Percentiles rank a stretch among this genome's conserved stretches.
Evolutionary conservation across 192 early-diverging fungal genomes (phyloP).

Genomic region (Dispira parvispora): DNA sequence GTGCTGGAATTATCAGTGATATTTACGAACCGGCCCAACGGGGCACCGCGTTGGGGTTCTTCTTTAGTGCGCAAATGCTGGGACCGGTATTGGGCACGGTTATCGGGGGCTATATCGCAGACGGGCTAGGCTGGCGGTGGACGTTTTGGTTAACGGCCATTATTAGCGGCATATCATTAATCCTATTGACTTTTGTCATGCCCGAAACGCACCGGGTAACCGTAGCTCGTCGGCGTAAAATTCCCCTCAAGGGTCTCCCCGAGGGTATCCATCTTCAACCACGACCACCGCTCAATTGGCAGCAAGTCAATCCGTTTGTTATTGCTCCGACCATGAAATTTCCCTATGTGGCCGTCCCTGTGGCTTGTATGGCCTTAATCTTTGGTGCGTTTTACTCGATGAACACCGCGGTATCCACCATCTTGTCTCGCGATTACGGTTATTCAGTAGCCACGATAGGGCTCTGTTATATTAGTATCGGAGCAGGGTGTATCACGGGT

Average conservation of each 20-base stretch:
- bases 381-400: slow-evolving; percentile 35
- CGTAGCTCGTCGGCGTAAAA: slow-evolving; percentile 15
- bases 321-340: not conserved
- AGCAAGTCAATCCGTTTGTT: not conserved
- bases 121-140: slow-evolving; percentile 32
- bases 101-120: slow-evolving; percentile 31
- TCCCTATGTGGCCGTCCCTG: not conserved
- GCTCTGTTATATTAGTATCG: slow-evolving; percentile 25
- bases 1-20: slow-evolving; percentile 33
- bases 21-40: slow-evolving; percentile 30
- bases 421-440: slow-evolving; percentile 22
- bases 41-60: slow-evolving; percentile 34
- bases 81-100: slow-evolving; percentile 33
- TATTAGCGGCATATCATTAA: slow-evolving; percentile 27
- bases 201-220: slow-evolving; percentile 39
- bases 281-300: not conserved
- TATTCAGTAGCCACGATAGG: slow-evolving; percentile 26
- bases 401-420: slow-evolving; percentile 24
- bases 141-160: slow-evolving; percentile 40
- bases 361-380: slow-evolving; percentile 23
- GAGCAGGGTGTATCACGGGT: slow-evolving; percentile 26
- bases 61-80: slow-evolving; percentile 29
- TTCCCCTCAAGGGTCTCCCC: slow-evolving; percentile 14
- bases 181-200: slow-evolving; percentile 30
- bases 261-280: not conserved